phyloP scores from a whole-genome alignment of 495 filamentous ascomycete species.

The Xylaria venustula region DNA sequence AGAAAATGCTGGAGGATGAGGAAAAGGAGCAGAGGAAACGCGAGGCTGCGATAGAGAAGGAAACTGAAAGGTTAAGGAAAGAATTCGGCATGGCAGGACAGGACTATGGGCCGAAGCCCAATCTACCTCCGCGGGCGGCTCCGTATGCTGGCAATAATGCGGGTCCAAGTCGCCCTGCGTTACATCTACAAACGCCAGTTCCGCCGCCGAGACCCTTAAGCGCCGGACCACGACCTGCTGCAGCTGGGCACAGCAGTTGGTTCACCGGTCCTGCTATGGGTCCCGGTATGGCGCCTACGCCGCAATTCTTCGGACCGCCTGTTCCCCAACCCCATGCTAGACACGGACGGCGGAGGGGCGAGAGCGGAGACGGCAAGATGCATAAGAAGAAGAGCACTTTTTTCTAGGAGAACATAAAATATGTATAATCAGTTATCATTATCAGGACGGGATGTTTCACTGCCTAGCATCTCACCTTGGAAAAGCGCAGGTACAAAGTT shows the following conservation, averaged over 20 bases:
- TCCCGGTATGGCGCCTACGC: neutral
- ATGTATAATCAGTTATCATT: neutral
- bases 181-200: constrained; percentile 26
- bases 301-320: constrained; percentile 1
- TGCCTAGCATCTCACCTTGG: neutral
- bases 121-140: constrained; percentile 25
- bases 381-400: constrained; percentile 32
- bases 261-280: constrained; percentile 8
- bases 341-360: constrained; percentile 18
- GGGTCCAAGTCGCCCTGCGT: constrained; percentile 10
- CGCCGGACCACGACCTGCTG: constrained; percentile 35
- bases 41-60: constrained; percentile 73
- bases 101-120: constrained; percentile 26
- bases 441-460: neutral
- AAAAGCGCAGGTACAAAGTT: constrained; percentile 10
- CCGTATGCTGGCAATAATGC: neutral
- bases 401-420: constrained; percentile 14
- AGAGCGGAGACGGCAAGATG: constrained; percentile 24
- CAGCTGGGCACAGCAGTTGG: constrained; percentile 24
- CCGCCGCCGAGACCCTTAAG: constrained; percentile 42
- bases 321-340: neutral
- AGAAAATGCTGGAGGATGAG: constrained; percentile 77
- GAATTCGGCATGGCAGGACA: constrained; percentile 63
- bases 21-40: constrained; percentile 63
- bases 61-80: constrained; percentile 77